phyloP scores from a whole-genome alignment of 768 basidiomycete species.

The Glaciozyma antarctica region DNA sequence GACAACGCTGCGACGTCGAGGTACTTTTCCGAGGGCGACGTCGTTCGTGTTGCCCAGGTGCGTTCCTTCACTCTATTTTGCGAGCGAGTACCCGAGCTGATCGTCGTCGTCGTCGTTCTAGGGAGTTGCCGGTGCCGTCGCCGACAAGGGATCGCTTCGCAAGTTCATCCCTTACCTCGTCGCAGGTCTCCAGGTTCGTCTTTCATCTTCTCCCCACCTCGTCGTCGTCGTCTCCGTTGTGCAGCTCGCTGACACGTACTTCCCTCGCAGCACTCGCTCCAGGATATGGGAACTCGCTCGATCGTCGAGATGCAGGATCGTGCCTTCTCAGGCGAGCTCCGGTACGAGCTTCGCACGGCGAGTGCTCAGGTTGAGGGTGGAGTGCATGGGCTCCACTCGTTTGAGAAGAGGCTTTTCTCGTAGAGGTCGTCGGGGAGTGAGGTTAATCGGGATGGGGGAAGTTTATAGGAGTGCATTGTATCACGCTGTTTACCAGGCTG shows the following conservation, averaged over 20 bases:
- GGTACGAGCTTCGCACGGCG: slow-evolving; percentile 88
- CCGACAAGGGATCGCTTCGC: slow-evolving; percentile 91
- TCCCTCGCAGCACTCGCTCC: slow-evolving; percentile 69
- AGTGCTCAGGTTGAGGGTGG: slow-evolving; percentile 93
- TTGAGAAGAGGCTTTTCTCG: slow-evolving; percentile 44
- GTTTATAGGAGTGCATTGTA: too few species aligned
- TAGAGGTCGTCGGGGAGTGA: too few species aligned
- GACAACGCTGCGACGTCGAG: slow-evolving; percentile 86
- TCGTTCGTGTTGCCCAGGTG: slow-evolving; percentile 75
- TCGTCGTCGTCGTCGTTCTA: slow-evolving; percentile 41
- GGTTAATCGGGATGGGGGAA: too few species aligned
- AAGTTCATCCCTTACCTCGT: slow-evolving; percentile 66
- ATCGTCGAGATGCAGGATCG: slow-evolving; percentile 58
- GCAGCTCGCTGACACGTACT: background rate
- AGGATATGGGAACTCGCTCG: slow-evolving; percentile 75
- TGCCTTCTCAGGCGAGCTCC: slow-evolving; percentile 56
- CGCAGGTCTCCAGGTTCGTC: slow-evolving; percentile 37
- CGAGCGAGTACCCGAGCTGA: background rate
- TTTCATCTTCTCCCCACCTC: slow-evolving; percentile 43
- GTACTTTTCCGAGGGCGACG: slow-evolving; percentile 86
- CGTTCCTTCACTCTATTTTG: background rate
- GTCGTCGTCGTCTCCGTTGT: background rate
- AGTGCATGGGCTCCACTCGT: slow-evolving; percentile 92
- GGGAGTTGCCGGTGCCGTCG: slow-evolving; percentile 91
- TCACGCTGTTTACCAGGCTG: too few species aligned